Evolutionary conservation across 2,329 filamentous ascomycete species (phyloP).

Genomic region (Plenodomus lindquistii): DNA sequence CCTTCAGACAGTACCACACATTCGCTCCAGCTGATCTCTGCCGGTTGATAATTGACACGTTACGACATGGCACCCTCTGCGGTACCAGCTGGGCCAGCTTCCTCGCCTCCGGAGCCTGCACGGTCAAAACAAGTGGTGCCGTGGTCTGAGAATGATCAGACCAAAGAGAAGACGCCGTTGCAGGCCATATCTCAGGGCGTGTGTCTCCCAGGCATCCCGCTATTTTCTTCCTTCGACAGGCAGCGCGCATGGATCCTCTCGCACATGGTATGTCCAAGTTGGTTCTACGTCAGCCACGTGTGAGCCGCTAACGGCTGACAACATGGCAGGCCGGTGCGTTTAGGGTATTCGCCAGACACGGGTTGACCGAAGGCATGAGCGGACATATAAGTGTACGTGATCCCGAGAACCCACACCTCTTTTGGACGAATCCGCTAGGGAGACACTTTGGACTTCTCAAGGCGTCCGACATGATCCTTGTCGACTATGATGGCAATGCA

Average conservation of each 20-base stretch:
- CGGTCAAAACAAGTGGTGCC: slow-evolving; percentile 21
- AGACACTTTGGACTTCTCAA: slow-evolving; percentile 68
- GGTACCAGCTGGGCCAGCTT: slow-evolving; percentile 11
- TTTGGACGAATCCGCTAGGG: slow-evolving; percentile 72
- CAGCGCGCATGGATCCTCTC: slow-evolving; percentile 67
- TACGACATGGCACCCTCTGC: slow-evolving; percentile 42
- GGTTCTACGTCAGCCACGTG: not conserved
- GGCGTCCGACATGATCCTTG: slow-evolving; percentile 68
- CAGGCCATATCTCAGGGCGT: slow-evolving; percentile 53
- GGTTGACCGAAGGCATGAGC: slow-evolving; percentile 69
- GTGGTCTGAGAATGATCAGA: slow-evolving; percentile 21
- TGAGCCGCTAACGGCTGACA: not conserved
- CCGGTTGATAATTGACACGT: too few species aligned
- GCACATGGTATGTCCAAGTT: slow-evolving; percentile 59
- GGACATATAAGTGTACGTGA: slow-evolving; percentile 71
- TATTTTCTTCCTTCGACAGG: slow-evolving; percentile 56
- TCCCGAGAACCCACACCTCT: slow-evolving; percentile 62
- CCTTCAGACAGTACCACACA: too few species aligned
- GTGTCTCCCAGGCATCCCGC: slow-evolving; percentile 59
- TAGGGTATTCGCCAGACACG: slow-evolving; percentile 67
- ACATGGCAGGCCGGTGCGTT: slow-evolving; percentile 54
- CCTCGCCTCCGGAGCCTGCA: slow-evolving; percentile 3
- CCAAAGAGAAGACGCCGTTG: slow-evolving; percentile 38
- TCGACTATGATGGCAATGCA: slow-evolving; percentile 65
- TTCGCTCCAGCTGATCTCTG: too few species aligned